These are phyloP conservation scores for Chenopodium berlandieri DNA, from an alignment of 148 eudicot genomes.

Conservation along the genomic window DNA sequence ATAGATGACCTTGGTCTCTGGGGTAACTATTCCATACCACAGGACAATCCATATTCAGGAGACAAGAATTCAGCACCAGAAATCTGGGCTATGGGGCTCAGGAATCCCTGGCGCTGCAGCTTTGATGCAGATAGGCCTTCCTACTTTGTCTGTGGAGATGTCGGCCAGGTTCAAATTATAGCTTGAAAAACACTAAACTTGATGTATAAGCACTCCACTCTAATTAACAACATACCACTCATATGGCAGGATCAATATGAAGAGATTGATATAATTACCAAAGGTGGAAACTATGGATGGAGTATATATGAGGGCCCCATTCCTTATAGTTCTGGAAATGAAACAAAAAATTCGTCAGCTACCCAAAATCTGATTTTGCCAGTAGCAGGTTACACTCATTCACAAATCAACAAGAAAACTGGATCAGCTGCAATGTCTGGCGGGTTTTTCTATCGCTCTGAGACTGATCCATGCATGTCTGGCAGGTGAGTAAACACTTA, in stretches of 20 bases:
- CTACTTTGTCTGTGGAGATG: constrained; percentile 85
- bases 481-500: constrained; percentile 52
- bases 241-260: constrained; percentile 70
- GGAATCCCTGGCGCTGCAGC: constrained; percentile 98
- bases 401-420: constrained; percentile 53
- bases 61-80: constrained; percentile 65
- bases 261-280: constrained; percentile 79
- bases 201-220: not conserved
- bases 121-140: constrained; percentile 83
- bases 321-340: constrained; percentile 24
- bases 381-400: constrained; percentile 69
- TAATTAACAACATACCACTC: not conserved
- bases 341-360: constrained; percentile 33
- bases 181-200: not conserved
- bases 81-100: constrained; percentile 86
- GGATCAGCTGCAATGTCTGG: constrained; percentile 97
- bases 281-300: constrained; percentile 98
- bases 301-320: constrained; percentile 69
- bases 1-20: constrained; percentile 50
- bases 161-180: constrained; percentile 62
- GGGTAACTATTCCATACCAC: constrained; percentile 85
- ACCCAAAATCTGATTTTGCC: constrained; percentile 58
- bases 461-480: constrained; percentile 79
- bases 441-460: constrained; percentile 76
- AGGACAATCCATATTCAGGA: constrained; percentile 66